Evolutionary conservation across 1,284 basidiomycete species (phyloP), one percentile per base, ranked within the genome.

Genomic region (Austroboletus niveus): DNA sequence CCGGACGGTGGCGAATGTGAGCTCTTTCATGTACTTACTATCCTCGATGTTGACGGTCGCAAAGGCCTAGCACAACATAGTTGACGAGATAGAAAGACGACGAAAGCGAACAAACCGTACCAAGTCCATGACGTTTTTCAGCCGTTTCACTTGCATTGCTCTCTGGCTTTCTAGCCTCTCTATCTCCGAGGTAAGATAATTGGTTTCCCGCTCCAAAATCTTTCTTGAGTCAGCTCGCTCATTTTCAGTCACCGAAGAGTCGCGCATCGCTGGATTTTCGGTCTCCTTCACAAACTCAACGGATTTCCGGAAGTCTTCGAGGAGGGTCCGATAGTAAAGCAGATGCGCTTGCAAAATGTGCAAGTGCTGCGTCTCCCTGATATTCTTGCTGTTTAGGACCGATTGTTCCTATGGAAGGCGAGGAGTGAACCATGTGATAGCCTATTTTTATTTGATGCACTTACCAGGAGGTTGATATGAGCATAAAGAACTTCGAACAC

Each of bases 111-210:
- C 14, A 36, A 36, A 45, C 60, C 74, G 5, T 55, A 80, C 80
- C 58, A 83, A 59, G 52, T 77, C 68, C 72, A 81, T 81, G 24
- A 81, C 74, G 51, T 82, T 82, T 57, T 71, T 75, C 56, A 82
- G 52, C 43, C 80, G 67, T 44, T 66, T 71, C 36, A 74, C 72
- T 49, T 78, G 73, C 76, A 79, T 76, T 14, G 49, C 52, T 47
- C 77, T 67, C 39, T 67, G 72, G 49, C 59, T 65, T 56, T 79
- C 69, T 46, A 83, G 56, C 42, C 79, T 66, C 27, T 69, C 66
- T 14, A 82, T 79, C 55, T 80, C 77, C 9, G 67, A 63, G 20
- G 78, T 51, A 22, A 82, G 58, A 52, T 57, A 74, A 0, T 60
- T 55, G 27, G 76, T 78, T 55, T 82, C 81, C 48, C 59, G 71